These are phyloP conservation scores for Neurospora intermedia DNA, from an alignment of 495 filamentous ascomycete species.

Conservation along the genomic window DNA sequence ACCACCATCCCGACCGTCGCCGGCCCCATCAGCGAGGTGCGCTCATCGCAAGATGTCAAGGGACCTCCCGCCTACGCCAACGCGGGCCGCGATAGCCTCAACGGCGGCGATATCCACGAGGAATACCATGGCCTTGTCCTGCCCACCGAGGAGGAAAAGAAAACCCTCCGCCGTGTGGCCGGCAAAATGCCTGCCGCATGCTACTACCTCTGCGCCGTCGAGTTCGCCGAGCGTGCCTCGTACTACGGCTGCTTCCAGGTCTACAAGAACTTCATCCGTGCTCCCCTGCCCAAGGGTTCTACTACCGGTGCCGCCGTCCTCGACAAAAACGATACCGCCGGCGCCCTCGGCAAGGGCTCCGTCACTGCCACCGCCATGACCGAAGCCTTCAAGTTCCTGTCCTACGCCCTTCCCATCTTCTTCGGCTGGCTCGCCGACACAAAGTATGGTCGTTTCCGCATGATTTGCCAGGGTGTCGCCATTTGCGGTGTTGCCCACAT, in stretches of 20 bases:
- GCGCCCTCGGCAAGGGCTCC: slow-evolving; percentile 48
- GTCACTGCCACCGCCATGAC: slow-evolving; percentile 46
- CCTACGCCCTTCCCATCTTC: slow-evolving; percentile 47
- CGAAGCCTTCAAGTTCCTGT: slow-evolving; percentile 46
- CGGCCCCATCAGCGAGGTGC: slow-evolving; percentile 1
- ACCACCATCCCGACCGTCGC: background rate
- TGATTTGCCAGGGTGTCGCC: slow-evolving; percentile 47
- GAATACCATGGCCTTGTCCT: slow-evolving; percentile 30
- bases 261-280: slow-evolving; percentile 51
- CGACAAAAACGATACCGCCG: slow-evolving; percentile 43
- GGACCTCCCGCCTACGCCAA: background rate
- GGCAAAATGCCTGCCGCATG: slow-evolving; percentile 35
- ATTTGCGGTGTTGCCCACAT: slow-evolving; percentile 52
- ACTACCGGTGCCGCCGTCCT: slow-evolving; percentile 43
- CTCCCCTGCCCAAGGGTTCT: slow-evolving; percentile 43
- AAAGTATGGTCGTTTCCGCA: slow-evolving; percentile 47
- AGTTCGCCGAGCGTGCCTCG: slow-evolving; percentile 49
- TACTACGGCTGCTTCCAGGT: slow-evolving; percentile 47
- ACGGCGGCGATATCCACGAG: slow-evolving; percentile 17
- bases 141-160: slow-evolving; percentile 43
- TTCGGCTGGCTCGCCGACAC: slow-evolving; percentile 51
- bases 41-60: slow-evolving; percentile 1
- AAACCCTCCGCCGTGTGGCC: slow-evolving; percentile 41
- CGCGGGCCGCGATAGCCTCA: background rate
- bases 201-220: slow-evolving; percentile 44